These are phyloP conservation scores for Aphanomyces astaci DNA, from an alignment of 352 stramenopile species.

Conservation along the genomic window DNA sequence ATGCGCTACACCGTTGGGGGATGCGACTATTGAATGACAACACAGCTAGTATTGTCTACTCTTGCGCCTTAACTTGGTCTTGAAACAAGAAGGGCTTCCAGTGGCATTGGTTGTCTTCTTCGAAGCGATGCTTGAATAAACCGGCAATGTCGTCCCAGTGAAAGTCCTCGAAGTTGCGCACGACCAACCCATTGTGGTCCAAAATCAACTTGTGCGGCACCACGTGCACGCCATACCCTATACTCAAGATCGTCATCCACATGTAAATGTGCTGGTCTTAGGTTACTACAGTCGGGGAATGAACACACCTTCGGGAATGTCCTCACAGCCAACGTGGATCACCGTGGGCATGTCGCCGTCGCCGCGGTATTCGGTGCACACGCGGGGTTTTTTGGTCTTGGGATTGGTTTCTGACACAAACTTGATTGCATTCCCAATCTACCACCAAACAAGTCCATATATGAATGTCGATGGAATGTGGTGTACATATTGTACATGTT, in stretches of 20 bases:
- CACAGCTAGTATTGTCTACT: no score
- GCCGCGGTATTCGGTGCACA: slow-evolving; percentile 40
- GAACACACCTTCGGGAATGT: slow-evolving; percentile 37
- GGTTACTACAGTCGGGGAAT: no score
- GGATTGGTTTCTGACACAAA: slow-evolving; percentile 41
- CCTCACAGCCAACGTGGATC: slow-evolving; percentile 41
- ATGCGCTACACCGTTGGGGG: no score
- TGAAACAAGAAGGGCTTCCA: slow-evolving; percentile 9
- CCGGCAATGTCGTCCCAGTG: slow-evolving; percentile 53
- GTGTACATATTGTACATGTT: slow-evolving; percentile 36
- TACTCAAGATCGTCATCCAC: background rate
- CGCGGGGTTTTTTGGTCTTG: slow-evolving; percentile 34
- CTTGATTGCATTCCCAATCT: slow-evolving; percentile 33
- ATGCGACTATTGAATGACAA: no score
- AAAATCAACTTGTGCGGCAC: slow-evolving; percentile 49
- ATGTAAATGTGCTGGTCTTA: background rate
- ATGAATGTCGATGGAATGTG: no score
- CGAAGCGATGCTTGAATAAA: slow-evolving; percentile 33
- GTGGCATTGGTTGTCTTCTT: slow-evolving; percentile 4
- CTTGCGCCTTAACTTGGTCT: background rate
- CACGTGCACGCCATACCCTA: slow-evolving; percentile 37
- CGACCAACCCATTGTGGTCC: slow-evolving; percentile 37
- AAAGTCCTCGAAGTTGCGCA: slow-evolving; percentile 49
- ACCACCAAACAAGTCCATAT: no score
- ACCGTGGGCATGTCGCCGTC: slow-evolving; percentile 41